Percentiles rank a stretch among this genome's conserved stretches.
Conservation (phyloP, 2,329 filamentous ascomycete genomes). For the Pseudopithomyces chartarum region DNA sequence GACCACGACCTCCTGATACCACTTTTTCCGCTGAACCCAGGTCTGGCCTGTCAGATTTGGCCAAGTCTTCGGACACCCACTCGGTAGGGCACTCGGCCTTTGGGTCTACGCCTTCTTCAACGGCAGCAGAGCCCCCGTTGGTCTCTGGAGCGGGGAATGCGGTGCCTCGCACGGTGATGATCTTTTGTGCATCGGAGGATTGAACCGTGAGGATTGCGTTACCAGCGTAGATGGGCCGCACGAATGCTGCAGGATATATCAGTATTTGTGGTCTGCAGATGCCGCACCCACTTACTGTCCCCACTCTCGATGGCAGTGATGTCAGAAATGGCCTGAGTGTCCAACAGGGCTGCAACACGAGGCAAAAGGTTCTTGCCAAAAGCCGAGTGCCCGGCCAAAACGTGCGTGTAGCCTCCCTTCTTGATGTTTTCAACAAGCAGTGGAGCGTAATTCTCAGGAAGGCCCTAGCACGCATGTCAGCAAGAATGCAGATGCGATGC, state of each 20-base stretch:
- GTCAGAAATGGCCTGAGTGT: conserved; percentile 92
- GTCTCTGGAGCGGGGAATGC: conserved; percentile 79
- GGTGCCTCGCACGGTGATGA: conserved; percentile 91
- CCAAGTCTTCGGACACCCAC: conserved; percentile 92
- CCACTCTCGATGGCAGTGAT: conserved; percentile 85
- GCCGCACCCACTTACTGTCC: conserved; percentile 64
- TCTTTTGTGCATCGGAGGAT: conserved; percentile 81
- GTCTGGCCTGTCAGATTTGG: conserved; percentile 92
- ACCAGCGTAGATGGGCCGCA: conserved; percentile 95
- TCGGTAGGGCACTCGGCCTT: conserved; percentile 75
- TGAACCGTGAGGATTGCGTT: conserved; percentile 97
- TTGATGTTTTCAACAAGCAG: conserved; percentile 95
- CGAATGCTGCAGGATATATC: conserved; percentile 65
- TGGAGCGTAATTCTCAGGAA: conserved; percentile 93
- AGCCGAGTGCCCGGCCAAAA: conserved; percentile 87
- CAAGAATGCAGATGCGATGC: not conserved
- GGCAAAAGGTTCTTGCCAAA: conserved; percentile 97
- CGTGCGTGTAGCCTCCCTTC: conserved; percentile 90
- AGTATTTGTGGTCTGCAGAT: not conserved
- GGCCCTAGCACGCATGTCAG: conserved; percentile 57
- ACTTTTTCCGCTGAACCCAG: conserved; percentile 87
- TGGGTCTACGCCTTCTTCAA: conserved; percentile 84
- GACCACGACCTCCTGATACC: conserved; percentile 88
- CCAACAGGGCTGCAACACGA: conserved; percentile 86
- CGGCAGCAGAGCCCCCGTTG: conserved; percentile 72